Percentiles rank a stretch among this genome's conserved stretches.
phyloP scores from a whole-genome alignment of 176 grass and related monocot genomes.

The Lolium multiflorum region DNA sequence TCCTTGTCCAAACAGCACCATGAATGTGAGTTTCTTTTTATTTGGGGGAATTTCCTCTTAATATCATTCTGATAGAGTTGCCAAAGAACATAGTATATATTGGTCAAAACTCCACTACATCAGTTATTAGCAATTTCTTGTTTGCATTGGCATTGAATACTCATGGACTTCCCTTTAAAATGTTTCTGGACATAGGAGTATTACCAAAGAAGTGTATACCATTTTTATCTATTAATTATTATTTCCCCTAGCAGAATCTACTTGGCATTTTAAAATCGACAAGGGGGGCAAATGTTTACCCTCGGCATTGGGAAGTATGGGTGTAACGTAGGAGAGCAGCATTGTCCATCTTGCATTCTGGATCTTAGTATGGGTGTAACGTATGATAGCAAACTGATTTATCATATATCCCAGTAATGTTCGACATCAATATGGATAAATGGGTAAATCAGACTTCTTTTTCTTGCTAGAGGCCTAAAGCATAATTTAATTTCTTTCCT shows the following conservation, averaged over 20 bases:
- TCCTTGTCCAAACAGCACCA: slow-evolving; percentile 85
- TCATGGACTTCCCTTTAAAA: neutral
- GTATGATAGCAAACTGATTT: neutral
- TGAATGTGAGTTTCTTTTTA: slow-evolving; percentile 71
- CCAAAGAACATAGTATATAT: neutral
- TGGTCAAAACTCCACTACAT: neutral
- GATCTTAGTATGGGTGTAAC: neutral
- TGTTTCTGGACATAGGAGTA: neutral
- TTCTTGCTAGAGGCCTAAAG: slow-evolving; percentile 11
- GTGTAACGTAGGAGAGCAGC: neutral
- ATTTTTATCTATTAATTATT: neutral
- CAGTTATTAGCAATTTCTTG: neutral
- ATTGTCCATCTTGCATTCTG: neutral
- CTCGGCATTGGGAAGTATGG: neutral
- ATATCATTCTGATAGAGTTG: neutral
- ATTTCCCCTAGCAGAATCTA: neutral
- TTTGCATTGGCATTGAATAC: neutral
- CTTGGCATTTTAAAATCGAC: neutral
- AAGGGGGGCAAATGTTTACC: neutral
- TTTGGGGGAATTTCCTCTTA: neutral
- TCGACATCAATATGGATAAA: slow-evolving; percentile 1
- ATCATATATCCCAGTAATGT: neutral
- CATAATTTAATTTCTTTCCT: neutral
- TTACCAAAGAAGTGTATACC: neutral
- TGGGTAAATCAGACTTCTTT: slow-evolving; percentile 22